Evolutionary conservation across 2,329 filamentous ascomycete species (phyloP), one percentile per base, ranked within the genome.

Genomic region (Thermomyces lanuginosus): DNA sequence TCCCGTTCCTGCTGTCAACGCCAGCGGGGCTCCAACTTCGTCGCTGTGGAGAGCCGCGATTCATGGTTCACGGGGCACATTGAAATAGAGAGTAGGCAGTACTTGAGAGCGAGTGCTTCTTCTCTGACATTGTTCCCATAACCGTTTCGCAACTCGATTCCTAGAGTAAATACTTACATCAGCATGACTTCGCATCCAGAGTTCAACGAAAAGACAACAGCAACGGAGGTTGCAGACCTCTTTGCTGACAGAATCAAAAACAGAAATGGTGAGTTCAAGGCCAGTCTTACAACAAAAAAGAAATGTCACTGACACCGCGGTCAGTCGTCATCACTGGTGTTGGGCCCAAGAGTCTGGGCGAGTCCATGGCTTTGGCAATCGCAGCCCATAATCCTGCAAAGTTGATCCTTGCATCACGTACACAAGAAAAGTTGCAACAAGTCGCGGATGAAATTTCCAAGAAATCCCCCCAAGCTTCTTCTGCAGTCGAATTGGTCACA

Each of bases 261-360:
- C 24, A 39, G 32, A 19, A 40, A 32, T 30, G 28, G 34, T 38
- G 24, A 29, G 26, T 23, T 17, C 8, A 9, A 8, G 4, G 11
- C 7, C n/a, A 9, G n/a, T 14, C 14, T 3, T 28, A 5, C 21
- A 11, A 6, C 13, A 8, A 16, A 8, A 11, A 15, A 11, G 18
- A 21, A 16, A n/a, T 21, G n/a, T 10, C 13, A 22, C 20, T 20
- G 11, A 16, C 5, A 16, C 23, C 16, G 11, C 7, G 22, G 13
- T n/a, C 24, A 43, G 42, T 60, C 24, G 43, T 60, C 19, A 51
- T 61, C 27, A 55, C 49, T 10, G 51, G 52, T 12, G 48, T 51
- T 19, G 48, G 42, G 21, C 48, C 45, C 10, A 43, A 44, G 26
- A 48, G 44, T 16, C 39, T 57, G 20, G 54, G 51, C 9, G 41